Conservation (phyloP, 768 basidiomycete genomes). For the Termitomyces eurrhizus region DNA sequence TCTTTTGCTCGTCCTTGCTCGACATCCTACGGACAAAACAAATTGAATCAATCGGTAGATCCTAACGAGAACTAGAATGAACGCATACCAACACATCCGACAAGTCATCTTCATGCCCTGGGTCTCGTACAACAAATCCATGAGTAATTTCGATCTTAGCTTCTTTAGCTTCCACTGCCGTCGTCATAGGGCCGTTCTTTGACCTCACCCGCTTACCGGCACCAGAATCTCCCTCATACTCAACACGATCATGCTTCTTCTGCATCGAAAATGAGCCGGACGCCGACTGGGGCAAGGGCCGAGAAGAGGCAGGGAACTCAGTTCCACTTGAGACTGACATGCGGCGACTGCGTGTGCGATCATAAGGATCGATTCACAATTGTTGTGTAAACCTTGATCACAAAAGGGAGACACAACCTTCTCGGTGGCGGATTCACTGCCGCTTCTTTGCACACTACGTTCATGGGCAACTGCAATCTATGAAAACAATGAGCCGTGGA, state of each 20-base stretch:
- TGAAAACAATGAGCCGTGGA: neutral
- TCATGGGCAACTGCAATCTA: slow-evolving; percentile 8
- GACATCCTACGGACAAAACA: slow-evolving; percentile 2
- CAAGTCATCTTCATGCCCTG: slow-evolving; percentile 20
- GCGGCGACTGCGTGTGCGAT: neutral
- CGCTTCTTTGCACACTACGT: neutral
- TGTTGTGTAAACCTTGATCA: neutral
- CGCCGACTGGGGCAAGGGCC: neutral
- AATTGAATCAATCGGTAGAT: neutral
- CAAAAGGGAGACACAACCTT: slow-evolving; percentile 1
- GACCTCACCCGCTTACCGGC: neutral
- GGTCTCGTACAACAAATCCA: slow-evolving; percentile 27
- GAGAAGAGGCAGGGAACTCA: neutral
- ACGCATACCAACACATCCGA: slow-evolving; percentile 27
- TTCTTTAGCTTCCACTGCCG: neutral
- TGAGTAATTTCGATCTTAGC: slow-evolving; percentile 26
- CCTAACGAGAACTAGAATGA: neutral
- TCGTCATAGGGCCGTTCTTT: neutral
- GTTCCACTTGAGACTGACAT: neutral
- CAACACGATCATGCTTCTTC: slow-evolving; percentile 3
- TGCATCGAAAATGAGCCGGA: neutral
- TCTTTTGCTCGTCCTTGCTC: neutral
- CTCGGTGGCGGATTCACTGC: slow-evolving; percentile 6
- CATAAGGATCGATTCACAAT: neutral
- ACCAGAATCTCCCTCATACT: neutral